These are phyloP conservation scores for Beta lomatogona DNA, from an alignment of 179 eudicot genomes.

Conservation along the genomic window DNA sequence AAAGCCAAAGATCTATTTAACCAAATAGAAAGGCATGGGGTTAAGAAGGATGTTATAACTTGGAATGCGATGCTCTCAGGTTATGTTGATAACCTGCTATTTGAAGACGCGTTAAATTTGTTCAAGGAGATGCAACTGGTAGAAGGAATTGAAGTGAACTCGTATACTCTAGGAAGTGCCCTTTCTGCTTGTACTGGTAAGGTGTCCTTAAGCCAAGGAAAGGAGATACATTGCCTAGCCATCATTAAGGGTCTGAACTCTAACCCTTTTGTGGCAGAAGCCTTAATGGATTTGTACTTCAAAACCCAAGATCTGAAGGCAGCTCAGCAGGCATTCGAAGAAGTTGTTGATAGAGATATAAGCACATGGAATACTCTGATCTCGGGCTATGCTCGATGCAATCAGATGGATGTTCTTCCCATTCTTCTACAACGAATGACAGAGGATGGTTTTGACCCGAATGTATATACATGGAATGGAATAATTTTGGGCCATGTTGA, in stretches of 20 bases:
- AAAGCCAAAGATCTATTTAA: slow-evolving; percentile 47
- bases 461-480: slow-evolving; percentile 59
- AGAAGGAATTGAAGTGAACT: slow-evolving; percentile 38
- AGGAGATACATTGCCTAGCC: slow-evolving; percentile 50
- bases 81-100: slow-evolving; percentile 51
- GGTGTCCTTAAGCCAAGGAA: slow-evolving; percentile 41
- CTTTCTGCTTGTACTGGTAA: slow-evolving; percentile 46
- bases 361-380: slow-evolving; percentile 58
- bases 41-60: slow-evolving; percentile 44
- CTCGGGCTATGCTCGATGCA: slow-evolving; percentile 50
- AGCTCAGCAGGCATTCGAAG: slow-evolving; percentile 48
- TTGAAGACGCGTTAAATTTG: slow-evolving; percentile 44
- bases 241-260: slow-evolving; percentile 46
- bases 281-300: slow-evolving; percentile 52
- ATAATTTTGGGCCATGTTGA: slow-evolving; percentile 51
- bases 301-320: slow-evolving; percentile 38
- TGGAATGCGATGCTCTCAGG: slow-evolving; percentile 73
- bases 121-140: slow-evolving; percentile 38
- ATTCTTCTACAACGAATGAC: slow-evolving; percentile 45
- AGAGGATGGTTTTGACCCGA: slow-evolving; percentile 49
- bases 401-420: slow-evolving; percentile 36
- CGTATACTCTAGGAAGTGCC: slow-evolving; percentile 58
- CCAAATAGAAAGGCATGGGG: slow-evolving; percentile 41
- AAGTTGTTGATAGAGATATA: slow-evolving; percentile 42
- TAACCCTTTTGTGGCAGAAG: slow-evolving; percentile 55